phyloP scores from a whole-genome alignment of 2,329 filamentous ascomycete species.

The Aotearoamyces nothofagi region DNA sequence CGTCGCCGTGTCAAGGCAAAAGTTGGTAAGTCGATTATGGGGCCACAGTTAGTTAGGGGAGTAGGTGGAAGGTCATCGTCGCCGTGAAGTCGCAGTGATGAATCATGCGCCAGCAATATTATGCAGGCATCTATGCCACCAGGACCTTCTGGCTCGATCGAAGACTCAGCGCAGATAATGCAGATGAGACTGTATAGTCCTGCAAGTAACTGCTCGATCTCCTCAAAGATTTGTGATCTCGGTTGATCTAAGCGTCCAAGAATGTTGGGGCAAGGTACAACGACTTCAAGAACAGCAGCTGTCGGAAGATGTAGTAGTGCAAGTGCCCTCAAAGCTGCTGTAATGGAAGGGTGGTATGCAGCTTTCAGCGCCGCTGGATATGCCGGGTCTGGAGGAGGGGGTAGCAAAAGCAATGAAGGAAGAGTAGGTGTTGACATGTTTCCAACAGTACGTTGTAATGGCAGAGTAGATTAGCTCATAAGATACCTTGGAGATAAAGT shows the following conservation, averaged over 20 bases:
- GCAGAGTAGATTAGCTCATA: too few species aligned
- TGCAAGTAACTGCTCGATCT: conserved; percentile 61
- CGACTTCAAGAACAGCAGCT: conserved; percentile 39
- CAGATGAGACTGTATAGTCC: conserved; percentile 67
- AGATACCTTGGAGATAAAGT: too few species aligned
- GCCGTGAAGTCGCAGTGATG: conserved; percentile 25
- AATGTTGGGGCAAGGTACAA: conserved; percentile 43
- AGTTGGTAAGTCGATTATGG: conserved; percentile 28
- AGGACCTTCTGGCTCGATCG: conserved; percentile 46
- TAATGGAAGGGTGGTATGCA: conserved; percentile 44
- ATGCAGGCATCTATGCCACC: conserved; percentile 65
- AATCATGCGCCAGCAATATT: conserved; percentile 51
- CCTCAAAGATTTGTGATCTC: conserved; percentile 39
- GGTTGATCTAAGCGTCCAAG: conserved; percentile 32
- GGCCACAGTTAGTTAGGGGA: conserved; percentile 18
- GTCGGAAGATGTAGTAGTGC: not conserved
- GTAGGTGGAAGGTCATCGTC: conserved; percentile 24
- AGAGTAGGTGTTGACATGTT: conserved; percentile 7
- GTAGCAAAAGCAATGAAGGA: conserved; percentile 45
- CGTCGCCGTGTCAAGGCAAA: conserved; percentile 37
- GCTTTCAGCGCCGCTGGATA: conserved; percentile 34
- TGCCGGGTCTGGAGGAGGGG: conserved; percentile 42
- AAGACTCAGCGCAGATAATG: conserved; percentile 48
- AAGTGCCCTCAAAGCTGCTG: conserved; percentile 34
- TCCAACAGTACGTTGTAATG: too few species aligned